Percentiles rank a stretch among this genome's conserved stretches.
These are phyloP conservation scores for Rosa multiflora DNA, from an alignment of 306 rosid genomes.

Conservation along the genomic window DNA sequence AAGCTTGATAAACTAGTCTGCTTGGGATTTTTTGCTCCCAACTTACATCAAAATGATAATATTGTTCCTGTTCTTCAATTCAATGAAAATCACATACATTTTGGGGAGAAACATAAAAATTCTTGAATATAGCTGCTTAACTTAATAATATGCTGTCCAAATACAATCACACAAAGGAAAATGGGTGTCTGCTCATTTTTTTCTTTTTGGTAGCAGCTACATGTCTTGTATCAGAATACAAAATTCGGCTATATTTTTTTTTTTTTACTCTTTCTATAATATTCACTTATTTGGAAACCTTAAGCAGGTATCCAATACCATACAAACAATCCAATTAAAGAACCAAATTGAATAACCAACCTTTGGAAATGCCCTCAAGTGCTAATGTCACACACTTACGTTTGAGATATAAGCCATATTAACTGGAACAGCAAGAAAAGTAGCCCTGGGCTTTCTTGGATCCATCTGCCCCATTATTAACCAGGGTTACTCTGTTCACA, in stretches of 20 bases:
- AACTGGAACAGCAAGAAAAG: conserved; percentile 85
- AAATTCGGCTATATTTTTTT: conserved; percentile 15
- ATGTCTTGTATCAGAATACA: conserved; percentile 32
- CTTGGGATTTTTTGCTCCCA: too few relatives aligned
- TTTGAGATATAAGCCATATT: conserved; percentile 23
- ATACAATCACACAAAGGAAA: conserved; percentile 19
- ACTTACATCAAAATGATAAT: background rate
- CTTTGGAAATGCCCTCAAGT: conserved; percentile 18
- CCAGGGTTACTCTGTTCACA: conserved; percentile 85
- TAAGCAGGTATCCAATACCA: conserved; percentile 28
- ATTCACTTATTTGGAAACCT: conserved; percentile 37
- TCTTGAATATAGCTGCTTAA: conserved; percentile 7
- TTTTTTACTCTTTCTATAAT: conserved; percentile 38
- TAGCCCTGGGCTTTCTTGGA: conserved; percentile 54
- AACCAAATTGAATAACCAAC: conserved; percentile 34
- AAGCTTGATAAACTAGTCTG: background rate
- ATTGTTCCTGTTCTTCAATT: background rate
- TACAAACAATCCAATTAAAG: conserved; percentile 32
- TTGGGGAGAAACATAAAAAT: background rate
- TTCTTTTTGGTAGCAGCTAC: conserved; percentile 27
- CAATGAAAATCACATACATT: background rate
- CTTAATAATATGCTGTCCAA: conserved; percentile 3
- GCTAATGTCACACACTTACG: conserved; percentile 16
- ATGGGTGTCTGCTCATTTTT: conserved; percentile 24
- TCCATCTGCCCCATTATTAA: conserved; percentile 48